phyloP scores from a whole-genome alignment of 2,329 filamentous ascomycete genomes.

The Trichoderma aggressivum region DNA sequence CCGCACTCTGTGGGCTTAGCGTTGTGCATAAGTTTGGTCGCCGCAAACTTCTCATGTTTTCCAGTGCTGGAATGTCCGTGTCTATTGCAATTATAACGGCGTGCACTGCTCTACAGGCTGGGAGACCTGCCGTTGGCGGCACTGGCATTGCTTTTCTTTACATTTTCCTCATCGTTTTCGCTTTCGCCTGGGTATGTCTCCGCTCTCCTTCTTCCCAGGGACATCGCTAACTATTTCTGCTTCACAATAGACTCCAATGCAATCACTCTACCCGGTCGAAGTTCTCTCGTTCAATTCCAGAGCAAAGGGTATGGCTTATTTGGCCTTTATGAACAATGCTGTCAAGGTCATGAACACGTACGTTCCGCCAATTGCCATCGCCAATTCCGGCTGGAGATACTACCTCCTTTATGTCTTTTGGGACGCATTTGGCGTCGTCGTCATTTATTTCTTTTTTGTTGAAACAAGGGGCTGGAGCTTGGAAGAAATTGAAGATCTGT shows the following conservation, averaged over 20 bases:
- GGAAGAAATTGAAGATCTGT: background rate
- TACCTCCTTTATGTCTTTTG: background rate
- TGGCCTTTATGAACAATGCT: slow-evolving; percentile 3
- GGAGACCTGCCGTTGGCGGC: background rate
- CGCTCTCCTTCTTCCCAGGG: background rate
- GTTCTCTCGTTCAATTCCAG: background rate
- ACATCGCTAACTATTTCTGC: background rate
- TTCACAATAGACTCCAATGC: background rate
- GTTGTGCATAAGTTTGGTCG: background rate
- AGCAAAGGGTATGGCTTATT: slow-evolving; percentile 1
- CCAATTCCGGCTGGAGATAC: background rate
- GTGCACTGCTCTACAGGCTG: background rate
- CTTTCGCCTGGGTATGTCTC: background rate
- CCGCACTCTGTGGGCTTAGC: background rate
- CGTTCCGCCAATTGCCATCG: background rate
- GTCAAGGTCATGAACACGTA: slow-evolving; percentile 7
- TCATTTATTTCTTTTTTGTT: slow-evolving; percentile 1
- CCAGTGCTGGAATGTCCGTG: background rate
- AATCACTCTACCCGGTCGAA: background rate
- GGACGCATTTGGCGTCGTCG: background rate
- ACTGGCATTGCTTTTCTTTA: background rate
- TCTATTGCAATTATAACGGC: background rate
- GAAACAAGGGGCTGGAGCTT: slow-evolving; percentile 1
- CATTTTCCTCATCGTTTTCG: background rate
- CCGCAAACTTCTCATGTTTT: slow-evolving; percentile 6